Conservation (phyloP, 495 filamentous ascomycete genomes). For the Articulospora tetracladia region DNA sequence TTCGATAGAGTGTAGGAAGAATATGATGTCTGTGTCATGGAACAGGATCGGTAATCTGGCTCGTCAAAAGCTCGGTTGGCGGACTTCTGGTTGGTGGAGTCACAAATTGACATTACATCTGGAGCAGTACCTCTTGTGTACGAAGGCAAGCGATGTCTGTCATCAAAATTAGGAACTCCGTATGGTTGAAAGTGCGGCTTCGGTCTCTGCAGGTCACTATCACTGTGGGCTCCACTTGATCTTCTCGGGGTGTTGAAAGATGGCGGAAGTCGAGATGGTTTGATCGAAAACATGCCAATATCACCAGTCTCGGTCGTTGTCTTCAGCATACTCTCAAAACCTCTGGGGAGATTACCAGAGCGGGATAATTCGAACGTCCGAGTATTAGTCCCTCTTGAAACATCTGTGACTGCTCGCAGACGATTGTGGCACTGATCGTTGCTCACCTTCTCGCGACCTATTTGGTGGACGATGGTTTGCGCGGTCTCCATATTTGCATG, state of each 20-base stretch:
- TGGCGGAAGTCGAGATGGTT: conserved; percentile 40
- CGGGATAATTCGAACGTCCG: conserved; percentile 4
- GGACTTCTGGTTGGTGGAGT: conserved; percentile 40
- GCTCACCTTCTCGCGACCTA: conserved; percentile 1
- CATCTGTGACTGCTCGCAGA: conserved; percentile 6
- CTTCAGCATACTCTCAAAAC: conserved; percentile 59
- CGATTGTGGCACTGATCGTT: conserved; percentile 2
- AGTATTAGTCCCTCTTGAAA: neutral
- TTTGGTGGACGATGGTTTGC: neutral
- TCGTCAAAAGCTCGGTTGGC: conserved; percentile 33
- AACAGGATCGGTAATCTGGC: conserved; percentile 48
- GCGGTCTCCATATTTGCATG: conserved; percentile 10
- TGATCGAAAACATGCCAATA: conserved; percentile 57
- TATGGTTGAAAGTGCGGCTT: conserved; percentile 16
- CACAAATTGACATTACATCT: conserved; percentile 45
- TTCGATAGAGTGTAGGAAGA: conserved; percentile 45
- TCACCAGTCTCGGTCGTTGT: conserved; percentile 67
- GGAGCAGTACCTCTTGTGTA: conserved; percentile 37
- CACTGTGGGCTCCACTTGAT: conserved; percentile 5
- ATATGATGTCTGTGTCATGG: conserved; percentile 48
- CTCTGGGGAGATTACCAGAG: conserved; percentile 25
- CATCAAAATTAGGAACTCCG: conserved; percentile 20
- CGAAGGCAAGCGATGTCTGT: conserved; percentile 34
- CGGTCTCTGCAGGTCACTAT: conserved; percentile 3
- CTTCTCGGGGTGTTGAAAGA: conserved; percentile 20